Base-by-base conservation (phyloP, 371 early-diverging fungal genomes). In the Syncephalis plumigaleata region DNA sequence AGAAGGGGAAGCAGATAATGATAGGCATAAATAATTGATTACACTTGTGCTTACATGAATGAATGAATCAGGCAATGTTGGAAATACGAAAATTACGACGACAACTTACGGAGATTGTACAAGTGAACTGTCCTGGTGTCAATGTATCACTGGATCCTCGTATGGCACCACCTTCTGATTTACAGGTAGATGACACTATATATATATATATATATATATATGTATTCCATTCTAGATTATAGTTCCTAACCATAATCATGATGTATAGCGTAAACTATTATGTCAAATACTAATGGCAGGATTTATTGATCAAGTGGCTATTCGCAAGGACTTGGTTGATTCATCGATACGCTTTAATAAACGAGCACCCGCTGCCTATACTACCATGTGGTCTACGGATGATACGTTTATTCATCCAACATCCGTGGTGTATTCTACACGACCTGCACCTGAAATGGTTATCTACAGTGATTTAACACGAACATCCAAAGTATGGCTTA, bases 61-160 rank as follows among this genome's bases (percentile, higher is more conserved):
- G n/a, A n/a, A n/a, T n/a, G n/a, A n/a, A n/a, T n/a, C n/a, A 63
- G 64, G 86, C 91, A 13, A 91, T 96, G 88, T 72, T 79, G 38
- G 97, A 96, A 67, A 83, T 88, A 44, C 75, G 75, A 39, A 82
- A 89, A 58, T 70, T 96, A 25, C 79, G 88, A 31, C 62, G 70
- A 9, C 96, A 96, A 60, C 65, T 96, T 38, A 81, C 84, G 1
- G 72, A 75, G 22, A 63, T 94, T 46, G 74, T 88, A 16, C 77
- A 79, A 36, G 57, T 68, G 21, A 71, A 75, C 51, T 81, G 75
- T 52, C 75, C 79, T 0, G 65, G 63, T 2, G 62, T 70, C 17
- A 66, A 75, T 47, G 56, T 73, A 0, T 63, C 54, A 20, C 52
- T 73, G 31, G 67, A 73, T 54, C 63, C 60, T 38, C 51, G 52